phyloP scores from a whole-genome alignment of 148 eudicot species.

The Fagopyrum tataricum region DNA sequence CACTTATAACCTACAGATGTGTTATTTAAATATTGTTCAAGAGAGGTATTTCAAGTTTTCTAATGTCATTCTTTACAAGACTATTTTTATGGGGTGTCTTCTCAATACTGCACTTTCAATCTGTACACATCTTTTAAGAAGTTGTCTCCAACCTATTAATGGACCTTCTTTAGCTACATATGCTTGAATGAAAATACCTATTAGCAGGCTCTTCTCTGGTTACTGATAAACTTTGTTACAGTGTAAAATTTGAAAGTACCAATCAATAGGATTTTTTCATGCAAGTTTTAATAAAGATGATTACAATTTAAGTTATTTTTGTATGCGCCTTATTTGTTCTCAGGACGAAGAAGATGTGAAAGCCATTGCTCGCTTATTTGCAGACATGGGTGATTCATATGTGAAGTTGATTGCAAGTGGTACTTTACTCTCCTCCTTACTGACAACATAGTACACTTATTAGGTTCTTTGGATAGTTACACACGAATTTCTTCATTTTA shows the following conservation, averaged over 20 bases:
- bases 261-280: too few species aligned
- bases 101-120: neutral
- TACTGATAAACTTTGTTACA: neutral
- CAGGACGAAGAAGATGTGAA: conserved; percentile 99
- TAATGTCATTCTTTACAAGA: neutral
- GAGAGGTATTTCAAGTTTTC: neutral
- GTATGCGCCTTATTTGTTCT: conserved; percentile 15
- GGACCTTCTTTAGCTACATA: neutral
- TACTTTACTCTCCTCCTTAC: conserved; percentile 22
- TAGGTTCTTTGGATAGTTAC: neutral
- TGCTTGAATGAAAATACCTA: neutral
- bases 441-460: neutral
- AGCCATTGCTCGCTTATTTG: conserved; percentile 95
- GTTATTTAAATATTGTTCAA: too few species aligned
- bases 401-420: conserved; percentile 92
- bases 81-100: neutral
- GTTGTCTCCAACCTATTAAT: neutral
- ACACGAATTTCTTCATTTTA: neutral
- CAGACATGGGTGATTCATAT: conserved; percentile 98
- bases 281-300: neutral
- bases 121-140: neutral
- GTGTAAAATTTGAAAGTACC: neutral
- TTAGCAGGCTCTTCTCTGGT: neutral
- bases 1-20: neutral
- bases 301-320: neutral